Percentiles rank a stretch among this genome's conserved stretches.
Evolutionary conservation across 768 basidiomycete genomes (phyloP).

Genomic region (Suillus bovinus): DNA sequence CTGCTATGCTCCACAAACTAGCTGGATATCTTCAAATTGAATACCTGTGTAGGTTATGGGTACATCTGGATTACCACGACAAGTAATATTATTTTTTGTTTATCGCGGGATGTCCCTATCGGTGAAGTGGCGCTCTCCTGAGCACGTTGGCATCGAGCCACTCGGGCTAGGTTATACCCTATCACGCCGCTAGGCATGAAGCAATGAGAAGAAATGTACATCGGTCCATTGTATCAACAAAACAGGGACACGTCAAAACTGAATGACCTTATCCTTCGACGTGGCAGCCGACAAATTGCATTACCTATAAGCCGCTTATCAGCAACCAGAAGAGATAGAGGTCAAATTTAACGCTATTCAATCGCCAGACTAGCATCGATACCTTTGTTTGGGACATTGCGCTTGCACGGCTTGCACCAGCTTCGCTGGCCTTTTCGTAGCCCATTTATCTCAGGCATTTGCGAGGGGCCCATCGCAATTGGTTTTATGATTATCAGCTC

Average conservation of each 20-base stretch:
- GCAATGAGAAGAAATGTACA: not conserved
- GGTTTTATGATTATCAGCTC: conserved; percentile 76
- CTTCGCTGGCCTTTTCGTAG: conserved; percentile 63
- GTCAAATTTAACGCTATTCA: not conserved
- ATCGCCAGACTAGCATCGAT: conserved; percentile 46
- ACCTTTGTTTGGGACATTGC: conserved; percentile 68
- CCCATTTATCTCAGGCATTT: conserved; percentile 69
- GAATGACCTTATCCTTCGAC: too few species aligned
- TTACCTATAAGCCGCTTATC: not conserved
- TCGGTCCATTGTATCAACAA: not conserved
- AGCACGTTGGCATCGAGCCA: not conserved
- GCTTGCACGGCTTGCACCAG: conserved; percentile 67
- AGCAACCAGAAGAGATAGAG: not conserved
- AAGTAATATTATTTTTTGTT: not conserved
- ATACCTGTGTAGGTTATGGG: not conserved
- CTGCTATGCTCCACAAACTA: not conserved
- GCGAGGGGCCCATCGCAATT: conserved; percentile 71
- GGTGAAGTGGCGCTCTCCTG: not conserved
- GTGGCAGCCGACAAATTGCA: not conserved
- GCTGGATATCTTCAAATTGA: not conserved
- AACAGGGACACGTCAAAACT: not conserved
- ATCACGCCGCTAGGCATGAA: not conserved
- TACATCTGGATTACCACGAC: not conserved
- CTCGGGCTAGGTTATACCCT: not conserved
- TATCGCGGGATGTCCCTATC: not conserved